Percentiles rank a stretch among this genome's conserved stretches.
Conservation (phyloP, 371 early-diverging fungal genomes). For the Zopfochytrium polystomum region DNA sequence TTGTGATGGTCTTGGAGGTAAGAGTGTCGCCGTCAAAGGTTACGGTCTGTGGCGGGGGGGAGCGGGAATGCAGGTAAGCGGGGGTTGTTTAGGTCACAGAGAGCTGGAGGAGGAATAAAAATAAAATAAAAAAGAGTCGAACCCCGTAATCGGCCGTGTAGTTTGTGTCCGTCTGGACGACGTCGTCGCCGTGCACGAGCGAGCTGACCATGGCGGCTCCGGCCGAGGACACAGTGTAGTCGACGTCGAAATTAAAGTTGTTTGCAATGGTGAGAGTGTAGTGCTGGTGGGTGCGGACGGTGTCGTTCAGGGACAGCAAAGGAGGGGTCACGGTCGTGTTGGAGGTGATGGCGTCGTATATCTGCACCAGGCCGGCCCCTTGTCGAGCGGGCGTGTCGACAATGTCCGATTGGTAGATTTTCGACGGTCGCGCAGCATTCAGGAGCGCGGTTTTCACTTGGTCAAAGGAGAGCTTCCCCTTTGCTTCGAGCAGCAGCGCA, state of each 20-base stretch:
- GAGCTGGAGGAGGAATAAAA: too few species aligned
- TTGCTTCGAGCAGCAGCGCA: slow-evolving; percentile 27
- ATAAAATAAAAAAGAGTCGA: too few species aligned
- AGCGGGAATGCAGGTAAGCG: too few species aligned
- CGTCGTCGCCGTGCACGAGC: slow-evolving; percentile 22
- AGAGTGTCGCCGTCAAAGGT: background rate
- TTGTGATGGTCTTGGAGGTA: background rate
- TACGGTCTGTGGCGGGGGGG: too few species aligned
- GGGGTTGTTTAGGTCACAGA: too few species aligned
- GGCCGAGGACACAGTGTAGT: slow-evolving; percentile 53
- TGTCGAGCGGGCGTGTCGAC: slow-evolving; percentile 55
- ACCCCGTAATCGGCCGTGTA: slow-evolving; percentile 14
- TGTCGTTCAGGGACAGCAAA: slow-evolving; percentile 58
- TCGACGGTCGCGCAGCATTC: slow-evolving; percentile 55
- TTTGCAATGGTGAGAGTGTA: slow-evolving; percentile 56
- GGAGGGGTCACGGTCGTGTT: slow-evolving; percentile 58
- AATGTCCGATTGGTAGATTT: slow-evolving; percentile 33
- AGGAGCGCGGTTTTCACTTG: slow-evolving; percentile 21
- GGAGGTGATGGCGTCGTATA: slow-evolving; percentile 56
- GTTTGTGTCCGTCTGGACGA: background rate
- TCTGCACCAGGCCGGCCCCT: slow-evolving; percentile 75
- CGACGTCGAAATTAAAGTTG: slow-evolving; percentile 48
- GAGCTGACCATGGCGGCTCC: slow-evolving; percentile 17
- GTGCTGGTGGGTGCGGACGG: slow-evolving; percentile 41
- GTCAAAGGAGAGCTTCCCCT: slow-evolving; percentile 4